Evolutionary conservation across 2,329 filamentous ascomycete genomes (phyloP).

Genomic region (Colletotrichum noveboracense): DNA sequence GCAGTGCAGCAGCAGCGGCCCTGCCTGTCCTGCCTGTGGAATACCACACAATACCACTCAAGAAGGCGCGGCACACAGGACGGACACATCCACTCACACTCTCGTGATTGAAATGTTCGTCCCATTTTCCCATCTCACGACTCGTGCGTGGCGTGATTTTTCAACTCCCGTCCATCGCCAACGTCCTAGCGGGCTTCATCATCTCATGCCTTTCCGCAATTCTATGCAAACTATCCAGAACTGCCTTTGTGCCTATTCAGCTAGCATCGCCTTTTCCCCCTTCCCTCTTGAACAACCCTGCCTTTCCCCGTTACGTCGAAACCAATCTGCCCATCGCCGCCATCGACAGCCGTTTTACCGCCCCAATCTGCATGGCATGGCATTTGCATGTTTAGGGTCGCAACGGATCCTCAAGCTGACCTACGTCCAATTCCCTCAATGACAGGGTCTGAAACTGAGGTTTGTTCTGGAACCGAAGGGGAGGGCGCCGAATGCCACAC

Average conservation of each 20-base stretch:
- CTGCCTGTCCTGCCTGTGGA: neutral
- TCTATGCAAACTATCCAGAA: neutral
- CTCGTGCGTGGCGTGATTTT: conserved; percentile 19
- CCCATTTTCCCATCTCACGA: conserved; percentile 11
- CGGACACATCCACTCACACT: neutral
- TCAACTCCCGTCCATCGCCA: neutral
- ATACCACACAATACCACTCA: neutral
- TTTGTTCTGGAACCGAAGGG: neutral
- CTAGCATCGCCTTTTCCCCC: neutral
- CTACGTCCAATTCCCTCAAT: neutral
- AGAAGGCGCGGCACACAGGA: neutral
- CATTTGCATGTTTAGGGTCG: neutral
- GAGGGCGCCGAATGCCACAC: neutral
- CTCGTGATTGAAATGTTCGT: conserved; percentile 9
- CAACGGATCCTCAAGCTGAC: neutral
- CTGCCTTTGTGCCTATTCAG: neutral
- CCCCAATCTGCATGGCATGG: neutral
- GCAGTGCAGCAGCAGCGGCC: neutral
- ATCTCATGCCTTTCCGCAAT: neutral
- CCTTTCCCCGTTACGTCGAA: neutral
- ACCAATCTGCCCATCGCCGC: neutral
- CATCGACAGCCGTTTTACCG: neutral
- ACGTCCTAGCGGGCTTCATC: conserved; percentile 3
- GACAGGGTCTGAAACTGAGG: conserved; percentile 13
- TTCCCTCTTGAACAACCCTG: neutral